phyloP scores from a whole-genome alignment of 495 filamentous ascomycete genomes.

The Achaetomiella virescens region DNA sequence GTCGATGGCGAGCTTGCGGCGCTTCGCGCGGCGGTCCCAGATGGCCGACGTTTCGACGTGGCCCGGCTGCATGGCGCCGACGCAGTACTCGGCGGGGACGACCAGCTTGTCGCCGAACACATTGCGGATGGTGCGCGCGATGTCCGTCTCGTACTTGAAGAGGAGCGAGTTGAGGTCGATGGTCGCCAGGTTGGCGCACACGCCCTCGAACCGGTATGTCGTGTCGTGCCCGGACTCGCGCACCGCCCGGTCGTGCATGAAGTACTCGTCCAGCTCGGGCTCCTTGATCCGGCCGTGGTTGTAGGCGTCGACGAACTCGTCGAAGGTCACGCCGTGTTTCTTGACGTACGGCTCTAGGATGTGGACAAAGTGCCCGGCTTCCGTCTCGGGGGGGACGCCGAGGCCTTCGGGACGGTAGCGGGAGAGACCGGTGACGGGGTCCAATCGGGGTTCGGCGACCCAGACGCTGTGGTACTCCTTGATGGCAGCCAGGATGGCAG shows the following conservation, averaged over 20 bases:
- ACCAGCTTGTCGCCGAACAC: constrained; percentile 72
- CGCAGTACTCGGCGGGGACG: constrained; percentile 74
- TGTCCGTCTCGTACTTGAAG: constrained; percentile 95
- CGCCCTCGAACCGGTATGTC: constrained; percentile 80
- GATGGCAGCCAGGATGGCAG: constrained; percentile 80
- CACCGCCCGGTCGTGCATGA: constrained; percentile 89
- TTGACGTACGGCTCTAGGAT: constrained; percentile 78
- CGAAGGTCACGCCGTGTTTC: constrained; percentile 73
- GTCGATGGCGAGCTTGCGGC: constrained; percentile 72
- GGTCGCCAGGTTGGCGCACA: constrained; percentile 83
- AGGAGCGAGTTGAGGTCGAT: constrained; percentile 89
- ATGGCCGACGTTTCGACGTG: constrained; percentile 69
- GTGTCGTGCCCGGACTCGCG: constrained; percentile 98
- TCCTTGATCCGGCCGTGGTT: constrained; percentile 71
- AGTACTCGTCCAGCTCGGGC: constrained; percentile 88
- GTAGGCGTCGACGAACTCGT: constrained; percentile 80
- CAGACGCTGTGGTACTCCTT: constrained; percentile 95
- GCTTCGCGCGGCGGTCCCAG: constrained; percentile 82
- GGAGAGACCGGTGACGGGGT: constrained; percentile 75
- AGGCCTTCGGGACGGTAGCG: constrained; percentile 84
- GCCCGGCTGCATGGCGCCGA: constrained; percentile 48
- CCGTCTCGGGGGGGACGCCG: constrained; percentile 91
- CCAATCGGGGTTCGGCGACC: constrained; percentile 72
- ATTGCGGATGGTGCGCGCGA: constrained; percentile 71
- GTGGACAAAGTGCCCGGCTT: constrained; percentile 80